Percentiles rank a stretch among this genome's conserved stretches.
These are phyloP conservation scores for Candida parachauliodes DNA, from an alignment of 805 yeast genomes.

Conservation along the genomic window DNA sequence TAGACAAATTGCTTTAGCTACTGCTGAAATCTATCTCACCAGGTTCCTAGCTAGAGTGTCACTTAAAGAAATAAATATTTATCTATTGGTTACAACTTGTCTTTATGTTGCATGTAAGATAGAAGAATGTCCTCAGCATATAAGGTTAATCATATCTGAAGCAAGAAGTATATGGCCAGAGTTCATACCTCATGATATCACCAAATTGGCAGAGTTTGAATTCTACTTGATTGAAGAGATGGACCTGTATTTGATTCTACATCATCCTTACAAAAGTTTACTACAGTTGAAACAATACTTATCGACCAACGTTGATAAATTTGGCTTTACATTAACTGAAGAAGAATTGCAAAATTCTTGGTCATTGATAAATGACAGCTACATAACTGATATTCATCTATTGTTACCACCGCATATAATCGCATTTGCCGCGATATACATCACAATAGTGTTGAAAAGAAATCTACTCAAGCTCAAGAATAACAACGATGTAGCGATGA, in stretches of 20 bases:
- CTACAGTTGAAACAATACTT: constrained; percentile 48
- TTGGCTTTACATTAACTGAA: constrained; percentile 39
- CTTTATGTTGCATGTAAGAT: constrained; percentile 88
- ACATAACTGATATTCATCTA: constrained; percentile 80
- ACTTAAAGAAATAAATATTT: constrained; percentile 77
- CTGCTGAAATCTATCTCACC: constrained; percentile 83
- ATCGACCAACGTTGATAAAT: constrained; percentile 23
- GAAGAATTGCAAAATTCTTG: constrained; percentile 83
- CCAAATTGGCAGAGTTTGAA: constrained; percentile 92
- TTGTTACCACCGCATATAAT: constrained; percentile 86
- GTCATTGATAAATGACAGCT: constrained; percentile 87
- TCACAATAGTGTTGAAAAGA: constrained; percentile 61
- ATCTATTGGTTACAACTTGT: constrained; percentile 77
- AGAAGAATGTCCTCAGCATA: constrained; percentile 94
- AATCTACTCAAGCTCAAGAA: constrained; percentile 21
- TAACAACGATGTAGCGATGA: constrained; percentile 6
- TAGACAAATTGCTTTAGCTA: constrained; percentile 80
- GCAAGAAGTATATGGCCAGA: constrained; percentile 94
- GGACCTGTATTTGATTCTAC: constrained; percentile 64
- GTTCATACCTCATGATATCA: constrained; percentile 84
- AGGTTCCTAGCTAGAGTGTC: constrained; percentile 72
- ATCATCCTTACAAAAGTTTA: constrained; percentile 70
- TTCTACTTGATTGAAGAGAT: constrained; percentile 89
- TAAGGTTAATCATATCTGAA: constrained; percentile 75
- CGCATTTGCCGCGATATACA: constrained; percentile 77